Evolutionary conservation across 2,329 filamentous ascomycete species (phyloP).

Genomic region (Capronia epimyces): DNA sequence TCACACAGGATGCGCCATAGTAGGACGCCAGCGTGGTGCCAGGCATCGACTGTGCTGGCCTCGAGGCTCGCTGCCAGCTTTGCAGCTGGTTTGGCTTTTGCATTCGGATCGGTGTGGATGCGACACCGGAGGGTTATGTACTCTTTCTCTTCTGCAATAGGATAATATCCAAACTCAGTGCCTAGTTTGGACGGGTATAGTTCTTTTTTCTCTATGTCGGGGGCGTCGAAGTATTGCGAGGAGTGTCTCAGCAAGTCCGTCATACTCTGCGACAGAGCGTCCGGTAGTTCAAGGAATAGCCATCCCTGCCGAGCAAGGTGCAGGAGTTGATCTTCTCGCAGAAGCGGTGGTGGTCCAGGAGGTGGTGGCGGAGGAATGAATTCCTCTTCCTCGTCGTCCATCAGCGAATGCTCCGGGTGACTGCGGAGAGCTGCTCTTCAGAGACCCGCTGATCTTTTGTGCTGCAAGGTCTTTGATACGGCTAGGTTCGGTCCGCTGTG

Average conservation of each 20-base stretch:
- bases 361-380: constrained; percentile 4
- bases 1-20: constrained; percentile 31
- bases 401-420: neutral
- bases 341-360: constrained; percentile 23
- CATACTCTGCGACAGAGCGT: neutral
- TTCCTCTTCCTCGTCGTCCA: constrained; percentile 3
- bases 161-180: constrained; percentile 31
- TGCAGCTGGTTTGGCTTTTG: neutral
- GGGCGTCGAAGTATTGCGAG: constrained; percentile 10
- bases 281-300: constrained; percentile 15
- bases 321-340: constrained; percentile 17
- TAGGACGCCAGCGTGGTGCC: constrained; percentile 23
- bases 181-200: constrained; percentile 28
- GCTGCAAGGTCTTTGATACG: no score
- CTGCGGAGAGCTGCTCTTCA: neutral
- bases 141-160: constrained; percentile 29
- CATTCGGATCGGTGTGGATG: constrained; percentile 1
- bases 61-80: neutral
- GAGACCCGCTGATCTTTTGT: no score
- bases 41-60: constrained; percentile 18
- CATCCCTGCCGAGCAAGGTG: constrained; percentile 22
- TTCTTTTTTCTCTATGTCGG: constrained; percentile 7
- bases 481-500: no score
- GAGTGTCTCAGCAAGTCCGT: constrained; percentile 12
- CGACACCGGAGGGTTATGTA: constrained; percentile 30